Evolutionary conservation across 306 rosid genomes (phyloP), one percentile per base, ranked within the genome.

Genomic region (Acacia melanoxylon): DNA sequence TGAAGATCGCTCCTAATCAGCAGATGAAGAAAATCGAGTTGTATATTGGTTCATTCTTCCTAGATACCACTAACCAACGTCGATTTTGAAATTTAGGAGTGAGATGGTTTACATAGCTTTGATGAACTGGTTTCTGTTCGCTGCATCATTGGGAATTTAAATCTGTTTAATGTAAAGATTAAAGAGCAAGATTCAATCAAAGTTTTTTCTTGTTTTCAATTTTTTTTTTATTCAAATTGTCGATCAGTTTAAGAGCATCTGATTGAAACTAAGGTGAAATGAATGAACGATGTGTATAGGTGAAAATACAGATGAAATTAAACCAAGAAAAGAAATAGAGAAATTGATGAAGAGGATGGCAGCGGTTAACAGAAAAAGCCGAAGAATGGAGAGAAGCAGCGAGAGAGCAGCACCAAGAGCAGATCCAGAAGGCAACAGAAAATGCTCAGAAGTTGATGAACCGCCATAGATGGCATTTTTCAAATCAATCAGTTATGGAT

Each of bases 291-390:
- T 17, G 35, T 20, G 14, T 54, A 19, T 8, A 96, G 99, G 97
- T 96, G 88, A 96, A 92, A 78, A 87, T 96, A 84, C 94, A 96
- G 89, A 96, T 96, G 99, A 91, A 88, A 84, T 90, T 98, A 83
- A 90, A 94, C 82, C 80, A 94, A 45, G 99, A 96, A 85, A n/a
- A n/a, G n/a, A n/a, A n/a, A n/a, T n/a, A n/a, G 98, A 94, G 70
- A 96, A 96, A 83, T 73, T 94, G 91, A 96, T 94, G 99, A 96
- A 88, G 92, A 96, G 88, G 78, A 88, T 92, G 97, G 78, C 89
- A 61, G 31, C 89, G 48, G 99, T 94, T 73, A 92, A 91, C 68
- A 88, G 97, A 85, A 96, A n/a, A 94, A 87, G 97, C 98, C 2
- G 97, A 93, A 80, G 99, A 96, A 68, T 83, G 89, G 94, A 91